These are phyloP conservation scores for Penicillium sp. DNA, from an alignment of 2,329 filamentous ascomycete species.

Conservation along the genomic window DNA sequence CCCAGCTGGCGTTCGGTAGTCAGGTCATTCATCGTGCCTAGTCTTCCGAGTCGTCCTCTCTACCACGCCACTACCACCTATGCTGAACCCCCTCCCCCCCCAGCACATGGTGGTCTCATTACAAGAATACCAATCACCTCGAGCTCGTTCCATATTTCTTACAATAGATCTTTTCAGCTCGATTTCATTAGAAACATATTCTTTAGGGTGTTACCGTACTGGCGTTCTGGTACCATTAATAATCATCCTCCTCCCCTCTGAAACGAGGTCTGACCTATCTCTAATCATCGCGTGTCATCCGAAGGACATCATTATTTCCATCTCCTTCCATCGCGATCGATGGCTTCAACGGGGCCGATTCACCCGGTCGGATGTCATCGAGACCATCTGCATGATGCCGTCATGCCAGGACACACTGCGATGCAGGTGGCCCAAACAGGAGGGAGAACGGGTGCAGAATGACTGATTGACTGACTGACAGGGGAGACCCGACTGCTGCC, in stretches of 20 bases:
- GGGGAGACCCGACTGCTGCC: not conserved
- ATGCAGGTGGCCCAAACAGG: conserved; percentile 29
- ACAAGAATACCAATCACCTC: not conserved
- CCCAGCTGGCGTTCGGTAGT: no score
- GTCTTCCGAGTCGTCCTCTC: not conserved
- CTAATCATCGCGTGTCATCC: not conserved
- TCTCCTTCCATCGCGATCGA: not conserved
- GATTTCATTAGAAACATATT: not conserved
- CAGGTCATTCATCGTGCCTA: not conserved
- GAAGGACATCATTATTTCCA: not conserved
- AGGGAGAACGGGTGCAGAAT: not conserved
- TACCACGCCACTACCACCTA: not conserved
- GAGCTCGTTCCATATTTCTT: not conserved
- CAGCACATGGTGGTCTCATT: not conserved
- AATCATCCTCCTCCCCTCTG: not conserved
- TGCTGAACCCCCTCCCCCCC: not conserved
- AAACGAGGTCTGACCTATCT: not conserved
- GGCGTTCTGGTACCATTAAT: not conserved
- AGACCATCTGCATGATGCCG: conserved; percentile 29
- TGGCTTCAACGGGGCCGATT: not conserved
- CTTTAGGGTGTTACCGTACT: not conserved
- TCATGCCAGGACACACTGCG: conserved; percentile 26
- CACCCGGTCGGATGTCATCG: conserved; percentile 2
- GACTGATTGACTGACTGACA: not conserved
- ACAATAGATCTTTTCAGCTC: not conserved